Evolutionary conservation across 306 rosid genomes (phyloP), one percentile per base, ranked within the genome.

Genomic region (Cicer arietinum): DNA sequence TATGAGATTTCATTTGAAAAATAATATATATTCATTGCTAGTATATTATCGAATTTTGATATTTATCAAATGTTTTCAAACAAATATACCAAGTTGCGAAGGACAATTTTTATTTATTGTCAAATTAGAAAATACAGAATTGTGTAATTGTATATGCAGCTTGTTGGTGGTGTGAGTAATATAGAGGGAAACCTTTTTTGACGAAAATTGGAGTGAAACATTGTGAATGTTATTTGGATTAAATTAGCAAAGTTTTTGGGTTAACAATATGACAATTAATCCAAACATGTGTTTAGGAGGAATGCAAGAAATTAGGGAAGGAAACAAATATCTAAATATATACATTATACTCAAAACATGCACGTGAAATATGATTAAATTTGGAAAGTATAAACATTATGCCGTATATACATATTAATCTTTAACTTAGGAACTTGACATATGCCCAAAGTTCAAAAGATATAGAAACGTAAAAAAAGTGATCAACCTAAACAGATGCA

Each of bases 241-340:
- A 25, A 67, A 18, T 56, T 57, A 45, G 67, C 7, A 43, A 48
- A 11, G 1, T 10, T 5, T 70, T 71, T 41, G 17, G 8, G 13
- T 20, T 8, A 30, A 45, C 25, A 68, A 46, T 59, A 20, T 40
- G n/a, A 60, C 10, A 44, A 44, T 66, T 7, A 22, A 79, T 54
- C 56, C 40, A 46, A 73, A 40, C 39, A 7, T 20, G 20, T 25
- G 6, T 79, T 70, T 53, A 42, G 61, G 78, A 65, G 22, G 6
- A 48, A 59, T 11, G 1, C 10, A 18, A 69, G 58, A 66, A 54
- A 57, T n/a, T 41, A 22, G 40, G 6, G 20, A 40, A n/a, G 9
- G 17, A 74, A 22, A 7, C 35, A 42, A 69, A 11, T 39, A 42
- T 6, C 11, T 10, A 3, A 52, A 52, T 39, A 54, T 17, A 54